A percentile compares a stretch with the other conserved stretches of the same genome.
These are phyloP conservation scores for Powellomyces hirtus DNA, from an alignment of 192 early-diverging fungal species.

Conservation along the genomic window DNA sequence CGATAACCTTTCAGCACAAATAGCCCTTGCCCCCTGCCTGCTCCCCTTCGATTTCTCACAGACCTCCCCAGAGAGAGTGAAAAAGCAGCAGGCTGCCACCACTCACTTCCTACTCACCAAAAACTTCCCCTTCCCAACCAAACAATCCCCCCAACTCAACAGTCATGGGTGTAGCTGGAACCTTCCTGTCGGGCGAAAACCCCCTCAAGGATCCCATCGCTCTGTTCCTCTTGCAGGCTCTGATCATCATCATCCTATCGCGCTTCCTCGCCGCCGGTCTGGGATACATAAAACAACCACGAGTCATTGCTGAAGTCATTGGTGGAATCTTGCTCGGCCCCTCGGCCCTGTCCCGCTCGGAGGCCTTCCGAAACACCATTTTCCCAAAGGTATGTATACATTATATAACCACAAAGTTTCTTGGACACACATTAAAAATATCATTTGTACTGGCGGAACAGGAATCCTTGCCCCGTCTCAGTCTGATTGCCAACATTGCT, in stretches of 20 bases:
- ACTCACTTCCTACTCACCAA: neutral
- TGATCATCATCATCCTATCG: conserved; percentile 58
- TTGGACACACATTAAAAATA: too few relatives aligned
- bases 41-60: too few relatives aligned
- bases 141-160: neutral
- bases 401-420: too few relatives aligned
- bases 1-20: too few relatives aligned
- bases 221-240: conserved; percentile 78
- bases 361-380: conserved; percentile 62
- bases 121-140: neutral
- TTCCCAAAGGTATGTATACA: conserved; percentile 55
- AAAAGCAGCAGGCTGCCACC: too few relatives aligned
- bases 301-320: conserved; percentile 89
- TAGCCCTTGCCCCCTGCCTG: too few relatives aligned
- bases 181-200: conserved; percentile 28
- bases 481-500: conserved; percentile 81
- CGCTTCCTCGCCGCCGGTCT: conserved; percentile 67
- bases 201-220: conserved; percentile 56
- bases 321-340: conserved; percentile 89
- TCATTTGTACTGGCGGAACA: too few relatives aligned
- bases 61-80: too few relatives aligned
- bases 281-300: conserved; percentile 68
- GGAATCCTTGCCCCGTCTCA: conserved; percentile 66
- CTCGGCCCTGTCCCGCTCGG: conserved; percentile 74
- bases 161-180: neutral